These are phyloP conservation scores for Phlyctochytrium planicorne DNA, from an alignment of 192 early-diverging fungal genomes.

Conservation along the genomic window DNA sequence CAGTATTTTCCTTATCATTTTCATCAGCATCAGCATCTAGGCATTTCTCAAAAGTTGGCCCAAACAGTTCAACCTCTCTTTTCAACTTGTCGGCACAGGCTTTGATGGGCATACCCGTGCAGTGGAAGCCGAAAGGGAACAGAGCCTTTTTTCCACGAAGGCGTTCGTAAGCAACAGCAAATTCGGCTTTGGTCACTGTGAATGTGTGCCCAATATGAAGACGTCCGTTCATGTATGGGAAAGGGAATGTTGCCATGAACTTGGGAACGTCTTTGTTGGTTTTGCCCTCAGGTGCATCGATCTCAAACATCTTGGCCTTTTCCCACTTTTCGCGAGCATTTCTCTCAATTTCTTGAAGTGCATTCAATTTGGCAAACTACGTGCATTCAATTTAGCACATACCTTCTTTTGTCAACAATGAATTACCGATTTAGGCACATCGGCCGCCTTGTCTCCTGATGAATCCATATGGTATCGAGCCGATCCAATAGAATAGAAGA, in stretches of 20 bases:
- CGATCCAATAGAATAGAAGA: too few relatives aligned
- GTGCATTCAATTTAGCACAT: not conserved
- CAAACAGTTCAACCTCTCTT: conserved; percentile 82
- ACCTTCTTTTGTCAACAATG: not conserved
- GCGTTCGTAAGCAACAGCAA: conserved; percentile 90
- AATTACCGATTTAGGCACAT: not conserved
- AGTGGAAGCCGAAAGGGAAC: conserved; percentile 97
- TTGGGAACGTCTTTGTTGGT: conserved; percentile 75
- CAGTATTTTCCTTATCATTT: too few relatives aligned
- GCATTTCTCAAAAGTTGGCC: conserved; percentile 64
- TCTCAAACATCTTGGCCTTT: conserved; percentile 72
- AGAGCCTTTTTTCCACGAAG: conserved; percentile 88
- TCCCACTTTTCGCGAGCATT: conserved; percentile 81
- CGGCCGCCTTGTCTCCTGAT: not conserved
- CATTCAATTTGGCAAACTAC: conserved; percentile 26
- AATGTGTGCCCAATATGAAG: conserved; percentile 98
- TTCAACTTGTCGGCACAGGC: conserved; percentile 85
- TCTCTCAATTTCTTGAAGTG: conserved; percentile 56
- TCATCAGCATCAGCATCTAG: conserved; percentile 17
- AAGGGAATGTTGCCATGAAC: conserved; percentile 93
- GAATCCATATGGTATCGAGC: not conserved
- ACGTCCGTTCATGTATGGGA: conserved; percentile 84
- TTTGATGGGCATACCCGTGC: conserved; percentile 99
- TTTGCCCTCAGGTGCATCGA: conserved; percentile 71
- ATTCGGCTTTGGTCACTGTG: conserved; percentile 93